Base-by-base conservation (phyloP, 306 rosid species). In the Vigna reflexopilosa region DNA sequence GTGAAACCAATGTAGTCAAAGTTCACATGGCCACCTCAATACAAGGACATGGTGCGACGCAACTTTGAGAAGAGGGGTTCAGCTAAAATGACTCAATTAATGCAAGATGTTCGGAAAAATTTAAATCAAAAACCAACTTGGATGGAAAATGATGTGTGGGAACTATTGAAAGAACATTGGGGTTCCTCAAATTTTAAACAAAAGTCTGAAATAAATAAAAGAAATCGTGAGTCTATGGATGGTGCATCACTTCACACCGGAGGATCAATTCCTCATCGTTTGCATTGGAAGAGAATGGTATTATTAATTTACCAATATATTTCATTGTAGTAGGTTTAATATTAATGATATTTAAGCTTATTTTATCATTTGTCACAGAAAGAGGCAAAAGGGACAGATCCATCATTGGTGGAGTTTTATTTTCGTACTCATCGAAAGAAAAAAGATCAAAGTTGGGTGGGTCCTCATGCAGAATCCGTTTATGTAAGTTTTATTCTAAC, bases 251-350 rank as follows among this genome's bases (percentile, higher is more conserved):
- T 77, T 42, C 81, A 77, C 44, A 67, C 81, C 0, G 50, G 75
- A 10, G 67, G 81, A 56, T 77, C 76, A 26, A 77, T 77, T 42
- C 82, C 82, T 58, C 82, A 78, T 47, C 30, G 17, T 30, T 13
- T 78, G 38, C 82, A 69, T 69, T 69, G 69, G 76, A 69, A 78
- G 44, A 50, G 70, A 78, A 57, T 78, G 76, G 70, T 78, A 69
- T n/a, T 3, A 3, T 78, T 68, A 28, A 30, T 67, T 5, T 77
- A 7, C 44, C 12, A 13, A 40, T 66, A 7, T 66, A 54, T 77
- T 24, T 26, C 12, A 24, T 38, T 44, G 32, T 15, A 24, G n/a
- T 44, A 11, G 12, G 52, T 72, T 40, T 38, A 7, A 51, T 3
- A 20, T 50, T 51, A 64, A 32, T 76, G 49, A 20, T 30, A 65